Evolutionary conservation across 306 rosid species (phyloP), one percentile per base, ranked within the genome.

Genomic region (Casuarina equisetifolia): DNA sequence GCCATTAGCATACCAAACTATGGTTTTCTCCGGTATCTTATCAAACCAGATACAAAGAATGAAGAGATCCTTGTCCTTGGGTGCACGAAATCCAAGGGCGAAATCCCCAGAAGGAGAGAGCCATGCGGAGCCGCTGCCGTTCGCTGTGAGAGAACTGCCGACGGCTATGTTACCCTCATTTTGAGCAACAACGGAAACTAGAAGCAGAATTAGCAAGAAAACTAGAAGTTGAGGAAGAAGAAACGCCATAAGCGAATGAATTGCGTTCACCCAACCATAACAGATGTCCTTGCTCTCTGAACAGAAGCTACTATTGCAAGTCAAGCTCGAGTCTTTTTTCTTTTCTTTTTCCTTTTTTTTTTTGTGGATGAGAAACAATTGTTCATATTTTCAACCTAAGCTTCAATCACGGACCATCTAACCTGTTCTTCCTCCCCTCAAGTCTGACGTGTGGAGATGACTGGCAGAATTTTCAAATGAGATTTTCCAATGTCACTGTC

Each of bases 101-200:
- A 91, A 91, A 61, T 89, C 89, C 15, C 81, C 82, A 2, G 89
- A 85, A 64, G 92, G 85, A 5, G 94, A 91, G 8, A 85, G 39
- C 92, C 90, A 90, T 40, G 86, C 2, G 71, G 80, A 4, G 36
- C 20, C 76, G 76, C 58, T 58, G 5, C 43, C 62, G 13, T 48
- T 61, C 66, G 95, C 91, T 6, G 45, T 17, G 17, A 70, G 54
- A 68, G 73, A 81, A 40, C 36, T 57, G 6, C 89, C 92, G 3
- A 83, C 81, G 0, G 5, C 32, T 5, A 85, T 19, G 1, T 35
- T 80, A n/a, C 13, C 76, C 19, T 55, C 61, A 67, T 51, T 70
- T 78, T 90, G 90, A 32, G 88, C 78, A 64, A 55, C 5, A 57
- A 81, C 80, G 73, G 19, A 42, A 50, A 75, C 0, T n/a, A 82